Evolutionary conservation across 768 basidiomycete species (phyloP), one percentile per base, ranked within the genome.

Genomic region (Kockovaella imperatae): DNA sequence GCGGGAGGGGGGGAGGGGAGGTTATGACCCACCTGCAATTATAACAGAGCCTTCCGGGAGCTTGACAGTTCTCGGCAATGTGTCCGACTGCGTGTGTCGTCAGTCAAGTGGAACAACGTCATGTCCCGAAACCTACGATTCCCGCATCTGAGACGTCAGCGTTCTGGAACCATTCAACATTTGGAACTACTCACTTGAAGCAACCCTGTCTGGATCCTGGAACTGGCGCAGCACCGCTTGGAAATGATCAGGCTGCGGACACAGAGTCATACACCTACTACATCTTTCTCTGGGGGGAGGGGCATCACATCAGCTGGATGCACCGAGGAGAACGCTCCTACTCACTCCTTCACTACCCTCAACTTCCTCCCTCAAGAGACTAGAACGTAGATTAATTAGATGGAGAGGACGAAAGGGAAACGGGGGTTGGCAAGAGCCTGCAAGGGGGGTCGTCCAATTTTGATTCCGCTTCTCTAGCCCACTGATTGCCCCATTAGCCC

Each of bases 1-100:
- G 11, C 25, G 41, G 10, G 28, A 31, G 28, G 17, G 35, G 35
- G 13, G 17, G 8, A 39, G 17, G 36, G 34, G 29, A 35, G 5
- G 32, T 23, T 4, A 38, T 6, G 14, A 35, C 53, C 49, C 24
- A 54, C 57, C 57, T 82, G 71, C 89, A 93, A 69, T 91, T 93
- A 75, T 89, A 93, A 74, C 89, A 93, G 51, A 93, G 79, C 61
- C 87, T 81, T 70, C 86, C 81, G 62, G 85, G 84, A 55, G 86
- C 86, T 38, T 86, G 79, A 69, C 88, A 93, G 46, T 83, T 85
- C 77, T 88, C 87, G 62, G 88, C 88, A 64, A 91, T 86, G 71
- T 93, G 88, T 40, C 88, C 88, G 68, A 90, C 88, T 90, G 59
- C 11, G 47, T 29, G 14, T 25, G 49, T 42, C 30, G 53, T 50